These are phyloP conservation scores for Venturia aucupariae DNA, from an alignment of 2,329 filamentous ascomycete genomes.

Conservation along the genomic window DNA sequence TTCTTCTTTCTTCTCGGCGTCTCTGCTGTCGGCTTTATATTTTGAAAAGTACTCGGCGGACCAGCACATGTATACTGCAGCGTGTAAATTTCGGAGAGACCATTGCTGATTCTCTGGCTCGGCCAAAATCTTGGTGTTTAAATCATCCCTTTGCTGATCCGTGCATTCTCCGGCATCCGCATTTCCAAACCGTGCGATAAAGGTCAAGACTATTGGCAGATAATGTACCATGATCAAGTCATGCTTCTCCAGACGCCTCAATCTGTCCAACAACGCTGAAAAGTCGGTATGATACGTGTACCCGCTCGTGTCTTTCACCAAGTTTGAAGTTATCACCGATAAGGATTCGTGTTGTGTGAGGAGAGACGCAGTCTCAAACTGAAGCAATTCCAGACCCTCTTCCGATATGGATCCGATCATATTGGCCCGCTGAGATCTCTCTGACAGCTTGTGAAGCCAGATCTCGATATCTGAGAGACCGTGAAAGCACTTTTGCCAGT, in stretches of 20 bases:
- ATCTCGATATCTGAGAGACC: conserved; percentile 67
- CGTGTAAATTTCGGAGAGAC: conserved; percentile 66
- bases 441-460: conserved; percentile 66
- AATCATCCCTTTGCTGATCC: conserved; percentile 57
- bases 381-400: conserved; percentile 66
- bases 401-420: conserved; percentile 57
- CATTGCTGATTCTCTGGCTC: conserved; percentile 52
- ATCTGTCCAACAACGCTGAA: conserved; percentile 54
- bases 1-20: conserved; percentile 44
- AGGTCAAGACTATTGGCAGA: conserved; percentile 67
- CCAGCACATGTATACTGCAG: conserved; percentile 76
- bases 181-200: conserved; percentile 70
- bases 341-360: conserved; percentile 85
- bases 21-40: conserved; percentile 51
- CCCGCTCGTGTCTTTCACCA: conserved; percentile 66
- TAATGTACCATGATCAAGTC: conserved; percentile 70
- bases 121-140: conserved; percentile 61
- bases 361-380: conserved; percentile 71
- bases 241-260: conserved; percentile 67
- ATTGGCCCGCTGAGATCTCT: conserved; percentile 65
- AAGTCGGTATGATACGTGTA: conserved; percentile 66
- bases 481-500: conserved; percentile 64
- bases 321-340: conserved; percentile 66
- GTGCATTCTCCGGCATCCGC: conserved; percentile 56
- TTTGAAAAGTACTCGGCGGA: conserved; percentile 86